Evolutionary conservation across 2,329 filamentous ascomycete species (phyloP), one percentile per base, ranked within the genome.

Genomic region (Penicillium glabrum): DNA sequence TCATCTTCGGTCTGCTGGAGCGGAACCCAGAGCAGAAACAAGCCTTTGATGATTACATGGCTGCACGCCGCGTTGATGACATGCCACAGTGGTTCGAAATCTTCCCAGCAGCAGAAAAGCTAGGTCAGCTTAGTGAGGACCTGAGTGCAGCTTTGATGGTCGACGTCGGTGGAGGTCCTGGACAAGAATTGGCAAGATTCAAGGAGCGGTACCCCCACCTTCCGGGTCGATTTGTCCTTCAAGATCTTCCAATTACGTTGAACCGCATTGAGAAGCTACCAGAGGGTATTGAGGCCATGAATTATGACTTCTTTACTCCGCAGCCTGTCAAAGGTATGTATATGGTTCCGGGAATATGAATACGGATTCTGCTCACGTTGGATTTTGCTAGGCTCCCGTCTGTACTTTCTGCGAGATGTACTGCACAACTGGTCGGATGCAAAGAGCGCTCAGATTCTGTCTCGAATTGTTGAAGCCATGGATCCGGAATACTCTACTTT

Each of bases 261-360:
- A 59, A 66, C 51, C 53, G 59, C 3, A 39, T 46, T 37, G 23
- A 57, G 4, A 37, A 57, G 24, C 45, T 52, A 8, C 47, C 60
- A 10, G 53, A 49, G 2, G 53, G 55, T 2, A 64, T 70, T n/a
- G 55, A 67, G 56, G 26, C 65, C 4, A 72, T 80, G 68, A 66
- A 65, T 1, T 73, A 82, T 54, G 76, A 82, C 61, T 82, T 82
- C 56, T 75, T 75, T 54, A 77, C 71, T 0, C 70, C 75, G 39
- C 78, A 82, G 57, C 79, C 76, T 0, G 60, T 82, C 10, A 75
- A 77, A 59, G 76, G 74, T 69, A 62, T 46, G 45, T 47, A 24
- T n/a, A 33, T 21, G 19, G 31, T 11, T 24, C 31, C 16, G 29
- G 13, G 14, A 6, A 24, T 19, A 5, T 11, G 33, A 21, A 26